phyloP scores from a whole-genome alignment of 2,329 filamentous ascomycete genomes.

The Lasiodiplodia sp. region DNA sequence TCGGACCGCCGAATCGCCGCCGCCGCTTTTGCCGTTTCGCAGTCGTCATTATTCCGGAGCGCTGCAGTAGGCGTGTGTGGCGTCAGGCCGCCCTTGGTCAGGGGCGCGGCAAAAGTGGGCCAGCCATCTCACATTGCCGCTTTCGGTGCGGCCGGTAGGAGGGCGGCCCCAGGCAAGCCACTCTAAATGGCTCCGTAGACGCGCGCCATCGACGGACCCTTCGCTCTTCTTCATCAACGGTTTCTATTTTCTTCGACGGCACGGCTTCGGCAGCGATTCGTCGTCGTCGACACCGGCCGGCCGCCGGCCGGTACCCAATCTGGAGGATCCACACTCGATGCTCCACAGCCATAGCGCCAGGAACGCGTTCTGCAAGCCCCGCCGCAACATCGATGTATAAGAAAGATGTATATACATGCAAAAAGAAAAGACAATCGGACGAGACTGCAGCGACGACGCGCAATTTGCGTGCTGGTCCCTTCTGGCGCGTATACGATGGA shows the following conservation, averaged over 20 bases:
- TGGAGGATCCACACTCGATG: slow-evolving; percentile 12
- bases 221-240: background rate
- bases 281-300: background rate
- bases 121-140: slow-evolving; percentile 14
- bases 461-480: background rate
- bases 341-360: slow-evolving; percentile 17
- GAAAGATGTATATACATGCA: background rate
- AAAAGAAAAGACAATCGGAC: background rate
- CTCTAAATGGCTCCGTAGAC: background rate
- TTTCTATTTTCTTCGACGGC: slow-evolving; percentile 4
- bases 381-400: too few relatives aligned
- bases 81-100: slow-evolving; percentile 19
- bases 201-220: background rate
- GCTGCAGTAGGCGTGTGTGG: slow-evolving; percentile 7
- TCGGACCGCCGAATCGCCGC: background rate
- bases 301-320: background rate
- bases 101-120: slow-evolving; percentile 11
- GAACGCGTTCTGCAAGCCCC: background rate
- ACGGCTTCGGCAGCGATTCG: too few relatives aligned
- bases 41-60: background rate
- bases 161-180: slow-evolving; percentile 9
- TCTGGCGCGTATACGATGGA: background rate
- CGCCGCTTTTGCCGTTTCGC: too few relatives aligned
- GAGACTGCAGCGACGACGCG: too few relatives aligned
- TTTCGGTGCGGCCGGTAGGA: slow-evolving; percentile 5